Conservation (phyloP, 768 basidiomycete species). For the Leucosporidium creatinivorum region DNA sequence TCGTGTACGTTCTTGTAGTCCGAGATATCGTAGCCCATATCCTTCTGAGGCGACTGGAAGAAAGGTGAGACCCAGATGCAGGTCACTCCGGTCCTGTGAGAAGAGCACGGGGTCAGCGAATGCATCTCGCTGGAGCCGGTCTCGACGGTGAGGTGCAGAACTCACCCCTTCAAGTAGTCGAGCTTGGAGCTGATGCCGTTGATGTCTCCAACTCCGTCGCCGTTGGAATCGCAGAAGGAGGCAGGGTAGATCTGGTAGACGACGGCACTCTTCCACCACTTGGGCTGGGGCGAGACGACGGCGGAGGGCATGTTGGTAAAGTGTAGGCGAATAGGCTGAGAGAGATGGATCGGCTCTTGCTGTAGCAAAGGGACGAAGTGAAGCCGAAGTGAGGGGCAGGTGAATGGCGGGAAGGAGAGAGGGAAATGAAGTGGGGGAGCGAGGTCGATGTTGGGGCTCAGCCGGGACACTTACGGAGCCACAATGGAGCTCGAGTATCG, state of each 20-base stretch:
- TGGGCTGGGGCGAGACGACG: background rate
- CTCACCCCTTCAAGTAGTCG: constrained; percentile 59
- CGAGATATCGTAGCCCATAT: constrained; percentile 28
- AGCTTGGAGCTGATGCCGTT: constrained; percentile 59
- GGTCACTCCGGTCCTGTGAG: constrained; percentile 49
- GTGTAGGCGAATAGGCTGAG: background rate
- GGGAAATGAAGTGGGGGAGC: too few species aligned
- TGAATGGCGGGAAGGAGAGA: too few species aligned
- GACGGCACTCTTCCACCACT: constrained; percentile 47
- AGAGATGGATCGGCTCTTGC: background rate
- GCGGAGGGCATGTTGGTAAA: background rate
- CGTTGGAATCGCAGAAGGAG: constrained; percentile 64
- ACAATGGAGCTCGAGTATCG: too few species aligned
- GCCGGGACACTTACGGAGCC: too few species aligned
- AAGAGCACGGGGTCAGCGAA: background rate
- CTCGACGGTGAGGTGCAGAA: background rate
- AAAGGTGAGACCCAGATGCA: constrained; percentile 68
- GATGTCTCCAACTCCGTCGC: constrained; percentile 64
- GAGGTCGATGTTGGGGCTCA: too few species aligned
- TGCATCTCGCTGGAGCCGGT: background rate
- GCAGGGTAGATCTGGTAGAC: constrained; percentile 66
- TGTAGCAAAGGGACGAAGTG: background rate
- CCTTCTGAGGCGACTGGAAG: constrained; percentile 57
- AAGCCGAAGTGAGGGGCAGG: background rate
- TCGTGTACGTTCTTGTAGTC: constrained; percentile 61